phyloP scores from a whole-genome alignment of 2,329 filamentous ascomycete genomes.

The Alternaria sp. region DNA sequence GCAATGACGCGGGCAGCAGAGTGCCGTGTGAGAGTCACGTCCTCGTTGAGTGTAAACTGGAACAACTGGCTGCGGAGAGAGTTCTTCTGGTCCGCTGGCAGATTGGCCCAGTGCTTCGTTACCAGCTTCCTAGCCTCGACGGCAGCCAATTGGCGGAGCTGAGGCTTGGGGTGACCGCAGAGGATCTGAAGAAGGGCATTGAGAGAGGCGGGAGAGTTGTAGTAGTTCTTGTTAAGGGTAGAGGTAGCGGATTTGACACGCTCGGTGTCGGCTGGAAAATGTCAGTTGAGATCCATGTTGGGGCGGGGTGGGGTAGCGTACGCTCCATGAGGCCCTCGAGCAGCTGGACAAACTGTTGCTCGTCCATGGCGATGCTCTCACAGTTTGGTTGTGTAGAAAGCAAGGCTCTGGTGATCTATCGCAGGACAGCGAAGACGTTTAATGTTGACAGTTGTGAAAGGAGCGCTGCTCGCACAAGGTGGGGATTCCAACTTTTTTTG shows the following conservation, averaged over 20 bases:
- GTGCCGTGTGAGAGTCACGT: constrained; percentile 78
- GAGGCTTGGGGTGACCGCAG: constrained; percentile 74
- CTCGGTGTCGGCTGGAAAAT: constrained; percentile 72
- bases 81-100: constrained; percentile 78
- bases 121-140: constrained; percentile 88
- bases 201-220: constrained; percentile 83
- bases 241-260: constrained; percentile 86
- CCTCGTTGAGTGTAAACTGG: constrained; percentile 82
- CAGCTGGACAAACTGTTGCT: constrained; percentile 84
- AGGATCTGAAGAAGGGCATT: constrained; percentile 88
- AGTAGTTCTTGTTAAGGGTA: constrained; percentile 92
- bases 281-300: constrained; percentile 45
- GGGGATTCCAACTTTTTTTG: constrained; percentile 29
- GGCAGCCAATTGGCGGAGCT: constrained; percentile 86
- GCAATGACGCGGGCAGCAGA: constrained; percentile 88
- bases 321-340: constrained; percentile 87
- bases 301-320: constrained; percentile 60
- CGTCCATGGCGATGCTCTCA: constrained; percentile 67
- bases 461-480: constrained; percentile 29
- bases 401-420: constrained; percentile 34
- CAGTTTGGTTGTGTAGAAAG: constrained; percentile 32
- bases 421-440: constrained; percentile 32
- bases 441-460: constrained; percentile 29
- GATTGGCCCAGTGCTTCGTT: constrained; percentile 81
- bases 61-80: constrained; percentile 83